These are phyloP conservation scores for Puccinia polysora DNA, from an alignment of 1,284 basidiomycete species.

Conservation along the genomic window DNA sequence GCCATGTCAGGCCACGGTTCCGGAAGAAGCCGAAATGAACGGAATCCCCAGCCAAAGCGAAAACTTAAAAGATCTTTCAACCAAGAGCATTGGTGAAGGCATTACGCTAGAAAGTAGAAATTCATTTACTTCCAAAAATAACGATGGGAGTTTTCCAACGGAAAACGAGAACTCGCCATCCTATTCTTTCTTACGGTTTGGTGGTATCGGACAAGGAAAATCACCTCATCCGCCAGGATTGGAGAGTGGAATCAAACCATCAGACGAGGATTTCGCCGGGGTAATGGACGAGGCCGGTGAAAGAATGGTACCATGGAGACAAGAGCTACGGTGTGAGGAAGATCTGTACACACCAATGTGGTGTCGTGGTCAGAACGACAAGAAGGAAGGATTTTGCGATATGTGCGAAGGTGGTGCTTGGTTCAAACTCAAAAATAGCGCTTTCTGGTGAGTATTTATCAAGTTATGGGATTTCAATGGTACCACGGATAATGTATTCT, in stretches of 20 bases:
- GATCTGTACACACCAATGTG: conserved; percentile 43
- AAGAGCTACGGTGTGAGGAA: conserved; percentile 38
- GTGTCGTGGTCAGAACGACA: conserved; percentile 42
- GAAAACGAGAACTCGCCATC: background rate
- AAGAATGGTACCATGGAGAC: conserved; percentile 35
- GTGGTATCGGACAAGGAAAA: conserved; percentile 32
- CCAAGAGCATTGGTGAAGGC: background rate
- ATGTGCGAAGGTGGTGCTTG: conserved; percentile 42
- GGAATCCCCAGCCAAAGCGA: background rate
- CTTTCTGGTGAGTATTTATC: conserved; percentile 40
- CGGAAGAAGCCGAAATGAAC: background rate
- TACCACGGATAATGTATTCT: background rate
- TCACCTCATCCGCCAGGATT: conserved; percentile 39
- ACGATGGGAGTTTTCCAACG: background rate
- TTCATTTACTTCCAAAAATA: too few species aligned
- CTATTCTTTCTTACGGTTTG: background rate
- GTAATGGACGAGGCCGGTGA: conserved; percentile 21
- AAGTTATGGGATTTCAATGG: background rate
- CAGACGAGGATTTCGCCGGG: background rate
- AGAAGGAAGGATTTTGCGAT: conserved; percentile 43
- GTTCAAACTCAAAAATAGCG: conserved; percentile 42
- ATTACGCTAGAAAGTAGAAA: background rate
- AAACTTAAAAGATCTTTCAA: background rate
- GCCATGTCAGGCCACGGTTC: background rate
- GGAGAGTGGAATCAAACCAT: conserved; percentile 5